Evolutionary conservation across 768 basidiomycete genomes (phyloP).

Genomic region (Macrolepiota fuliginosa): DNA sequence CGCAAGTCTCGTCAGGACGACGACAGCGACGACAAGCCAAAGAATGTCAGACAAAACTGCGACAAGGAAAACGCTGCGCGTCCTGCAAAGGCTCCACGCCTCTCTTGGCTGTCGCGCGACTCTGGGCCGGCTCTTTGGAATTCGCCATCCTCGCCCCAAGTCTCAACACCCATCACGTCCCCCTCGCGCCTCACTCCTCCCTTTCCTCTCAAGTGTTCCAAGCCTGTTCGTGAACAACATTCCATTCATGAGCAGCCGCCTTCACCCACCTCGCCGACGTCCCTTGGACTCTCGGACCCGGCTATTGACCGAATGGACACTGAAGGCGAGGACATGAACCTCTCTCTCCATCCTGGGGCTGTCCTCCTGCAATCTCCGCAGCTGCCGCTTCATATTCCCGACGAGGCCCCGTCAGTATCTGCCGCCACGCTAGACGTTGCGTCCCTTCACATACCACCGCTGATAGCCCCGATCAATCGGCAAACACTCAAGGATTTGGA

Average conservation of each 20-base stretch:
- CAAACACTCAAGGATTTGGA: slow-evolving; percentile 85
- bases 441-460: slow-evolving; percentile 61
- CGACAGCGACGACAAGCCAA: slow-evolving; percentile 23
- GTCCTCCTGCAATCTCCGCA: slow-evolving; percentile 38
- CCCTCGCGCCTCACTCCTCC: slow-evolving; percentile 20
- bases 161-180: slow-evolving; percentile 29
- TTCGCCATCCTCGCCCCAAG: slow-evolving; percentile 28
- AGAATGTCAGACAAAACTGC: slow-evolving; percentile 38
- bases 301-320: slow-evolving; percentile 32
- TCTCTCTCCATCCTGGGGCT: slow-evolving; percentile 39
- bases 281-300: slow-evolving; percentile 23
- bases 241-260: slow-evolving; percentile 10
- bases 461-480: slow-evolving; percentile 76
- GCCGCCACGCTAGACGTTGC: slow-evolving; percentile 40
- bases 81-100: slow-evolving; percentile 35
- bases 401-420: slow-evolving; percentile 22
- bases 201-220: slow-evolving; percentile 11
- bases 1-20: slow-evolving; percentile 64
- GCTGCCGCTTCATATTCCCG: slow-evolving; percentile 12
- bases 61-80: slow-evolving; percentile 25
- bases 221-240: slow-evolving; percentile 13
- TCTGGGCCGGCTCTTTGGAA: slow-evolving; percentile 24
- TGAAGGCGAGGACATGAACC: slow-evolving; percentile 46
- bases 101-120: slow-evolving; percentile 34
- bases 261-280: slow-evolving; percentile 10